phyloP scores from a whole-genome alignment of 257 asterid species.

The Pogostemon cablin region DNA sequence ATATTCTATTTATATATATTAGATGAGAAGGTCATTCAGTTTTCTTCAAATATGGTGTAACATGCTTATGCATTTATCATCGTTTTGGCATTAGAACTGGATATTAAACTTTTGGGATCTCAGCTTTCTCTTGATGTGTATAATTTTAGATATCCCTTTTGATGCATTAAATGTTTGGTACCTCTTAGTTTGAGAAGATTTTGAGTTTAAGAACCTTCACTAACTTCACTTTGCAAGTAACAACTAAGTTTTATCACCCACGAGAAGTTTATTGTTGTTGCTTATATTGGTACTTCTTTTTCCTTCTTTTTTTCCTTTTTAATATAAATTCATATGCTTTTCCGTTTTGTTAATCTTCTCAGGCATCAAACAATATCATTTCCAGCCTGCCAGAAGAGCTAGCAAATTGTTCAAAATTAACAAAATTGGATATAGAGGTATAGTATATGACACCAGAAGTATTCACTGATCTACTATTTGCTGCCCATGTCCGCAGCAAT shows the following conservation, averaged over 20 bases:
- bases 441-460: conserved; percentile 19
- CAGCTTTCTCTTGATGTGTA: background rate
- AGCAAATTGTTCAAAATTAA: conserved; percentile 70
- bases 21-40: conserved; percentile 18
- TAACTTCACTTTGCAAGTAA: conserved; percentile 15
- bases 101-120: conserved; percentile 8
- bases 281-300: background rate
- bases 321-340: conserved; percentile 18
- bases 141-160: background rate
- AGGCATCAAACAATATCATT: conserved; percentile 89
- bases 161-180: conserved; percentile 12
- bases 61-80: conserved; percentile 15
- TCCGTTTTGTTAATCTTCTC: conserved; percentile 40
- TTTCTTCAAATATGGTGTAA: conserved; percentile 11
- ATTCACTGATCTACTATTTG: conserved; percentile 27
- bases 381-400: conserved; percentile 88
- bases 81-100: conserved; percentile 15
- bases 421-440: conserved; percentile 88
- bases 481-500: conserved; percentile 12
- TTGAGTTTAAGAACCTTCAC: conserved; percentile 30
- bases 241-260: conserved; percentile 16
- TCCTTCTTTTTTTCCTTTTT: background rate
- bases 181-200: background rate
- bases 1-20: no score
- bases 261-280: conserved; percentile 22